Base-by-base conservation (phyloP, 176 grass and related monocot genomes). In the Ampelocalamus luodianensis region DNA sequence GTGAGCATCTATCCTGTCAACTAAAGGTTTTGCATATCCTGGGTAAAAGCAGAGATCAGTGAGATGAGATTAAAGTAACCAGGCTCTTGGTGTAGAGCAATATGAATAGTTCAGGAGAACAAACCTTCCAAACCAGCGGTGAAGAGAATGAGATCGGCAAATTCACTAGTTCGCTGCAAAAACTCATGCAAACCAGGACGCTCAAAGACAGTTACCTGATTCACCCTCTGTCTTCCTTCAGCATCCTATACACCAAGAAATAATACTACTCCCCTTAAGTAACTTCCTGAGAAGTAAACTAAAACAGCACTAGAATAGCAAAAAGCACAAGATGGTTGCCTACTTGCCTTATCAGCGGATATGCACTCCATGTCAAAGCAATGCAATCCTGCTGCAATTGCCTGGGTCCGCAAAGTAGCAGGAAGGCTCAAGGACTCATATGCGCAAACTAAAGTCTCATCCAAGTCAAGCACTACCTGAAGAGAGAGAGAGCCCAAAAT, bases 81-180 rank as follows among this genome's bases (percentile, higher is more conserved):
- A 22, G 10, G 16, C 16, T 49, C 27, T 67, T 78, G 65, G 14
- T 40, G 49, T 27, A 27, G 8, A 78, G 45, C 26, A 56, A 46
- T 18, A 42, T 16, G 63, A 49, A 74, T 72, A 79, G 39, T 59
- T 88, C 26, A 27, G 42, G 70, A 29, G 3, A 54, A 54, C 55
- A 79, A 60, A 98, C 96, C 96, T 95, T 98, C 96, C 38, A 98
- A 74, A 65, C 91, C 96, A 87, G 96, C 96, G 13, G 96, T 98
- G 82, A 98, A 98, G 51, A 98, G 96, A 86, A 98, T 74, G 83
- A 98, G 91, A 55, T 98, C 89, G 29, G 96, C 96, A 58, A 98
- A 98, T 92, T 98, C 90, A 48, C 68, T 93, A 68, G 84, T 86
- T 71, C 85, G 70, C 42, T 83, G 81, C 88, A 98, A 89, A 73